Evolutionary conservation across 2,329 filamentous ascomycete genomes (phyloP).

Genomic region (Immersiporthe knoxdaviesiana): DNA sequence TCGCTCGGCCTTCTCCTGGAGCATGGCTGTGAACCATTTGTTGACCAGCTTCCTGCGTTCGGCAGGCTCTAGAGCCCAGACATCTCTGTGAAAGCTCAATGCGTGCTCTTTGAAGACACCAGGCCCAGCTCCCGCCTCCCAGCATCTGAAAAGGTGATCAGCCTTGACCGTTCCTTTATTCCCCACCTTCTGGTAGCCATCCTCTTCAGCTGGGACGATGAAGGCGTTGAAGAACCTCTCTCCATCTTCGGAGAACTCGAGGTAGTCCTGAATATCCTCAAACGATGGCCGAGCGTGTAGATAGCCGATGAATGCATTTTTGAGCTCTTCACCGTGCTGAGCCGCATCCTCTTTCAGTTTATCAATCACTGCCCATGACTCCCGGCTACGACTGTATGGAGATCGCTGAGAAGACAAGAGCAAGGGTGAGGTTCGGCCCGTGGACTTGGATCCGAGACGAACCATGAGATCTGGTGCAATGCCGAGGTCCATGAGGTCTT

Average conservation of each 20-base stretch:
- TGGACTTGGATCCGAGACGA: conserved; percentile 65
- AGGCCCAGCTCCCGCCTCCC: conserved; percentile 51
- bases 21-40: conserved; percentile 50
- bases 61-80: conserved; percentile 57
- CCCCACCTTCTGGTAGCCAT: conserved; percentile 53
- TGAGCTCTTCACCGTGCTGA: conserved; percentile 32
- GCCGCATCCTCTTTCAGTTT: conserved; percentile 42
- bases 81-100: conserved; percentile 31
- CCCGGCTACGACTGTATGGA: conserved; percentile 37
- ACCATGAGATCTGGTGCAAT: conserved; percentile 56
- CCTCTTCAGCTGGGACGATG: conserved; percentile 46
- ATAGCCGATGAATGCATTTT: conserved; percentile 30
- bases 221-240: conserved; percentile 61
- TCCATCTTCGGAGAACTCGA: conserved; percentile 57
- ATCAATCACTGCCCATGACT: conserved; percentile 48
- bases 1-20: conserved; percentile 52
- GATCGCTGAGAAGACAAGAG: conserved; percentile 47
- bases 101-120: conserved; percentile 45
- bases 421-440: conserved; percentile 50
- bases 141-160: conserved; percentile 58
- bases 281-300: conserved; percentile 18
- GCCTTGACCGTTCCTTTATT: conserved; percentile 45
- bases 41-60: conserved; percentile 42
- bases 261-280: conserved; percentile 43
- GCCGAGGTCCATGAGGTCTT: conserved; percentile 64